Evolutionary conservation across 129 eudicot species (phyloP).

Genomic region (Heracleum sosnowskyi): DNA sequence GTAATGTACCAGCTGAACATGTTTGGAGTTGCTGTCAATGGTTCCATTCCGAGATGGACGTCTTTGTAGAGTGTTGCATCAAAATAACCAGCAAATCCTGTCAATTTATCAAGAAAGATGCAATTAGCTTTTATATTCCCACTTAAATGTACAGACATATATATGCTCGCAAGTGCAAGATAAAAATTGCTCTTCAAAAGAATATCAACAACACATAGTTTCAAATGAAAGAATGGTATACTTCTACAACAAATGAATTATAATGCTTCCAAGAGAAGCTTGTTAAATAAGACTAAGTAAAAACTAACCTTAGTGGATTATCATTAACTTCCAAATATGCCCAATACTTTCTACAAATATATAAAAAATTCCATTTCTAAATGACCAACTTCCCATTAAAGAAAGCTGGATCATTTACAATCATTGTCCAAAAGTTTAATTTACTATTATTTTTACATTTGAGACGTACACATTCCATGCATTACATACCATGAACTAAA

Average conservation of each 20-base stretch:
- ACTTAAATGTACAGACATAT: neutral
- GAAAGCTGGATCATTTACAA: neutral
- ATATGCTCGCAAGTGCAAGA: neutral
- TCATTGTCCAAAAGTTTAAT: neutral
- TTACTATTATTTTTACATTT: too few species aligned
- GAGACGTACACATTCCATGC: neutral
- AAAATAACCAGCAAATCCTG: slow-evolving; percentile 98
- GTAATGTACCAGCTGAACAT: slow-evolving; percentile 89
- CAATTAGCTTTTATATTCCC: neutral
- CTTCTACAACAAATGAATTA: too few species aligned
- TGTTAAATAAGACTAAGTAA: neutral
- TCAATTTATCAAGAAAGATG: neutral
- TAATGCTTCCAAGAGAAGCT: too few species aligned
- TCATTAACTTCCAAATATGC: too few species aligned
- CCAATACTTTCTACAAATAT: too few species aligned
- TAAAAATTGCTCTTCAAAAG: too few species aligned
- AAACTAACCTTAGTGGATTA: too few species aligned
- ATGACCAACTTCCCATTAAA: too few species aligned
- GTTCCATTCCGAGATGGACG: slow-evolving; percentile 95
- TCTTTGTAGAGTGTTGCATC: slow-evolving; percentile 94
- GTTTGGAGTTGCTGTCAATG: slow-evolving; percentile 88
- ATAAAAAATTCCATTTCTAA: neutral
- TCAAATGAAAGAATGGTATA: neutral
- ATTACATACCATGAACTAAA: slow-evolving; percentile 71
- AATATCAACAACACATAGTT: neutral